Conservation (phyloP, 768 basidiomycete species). For the Auricularia sp. region DNA sequence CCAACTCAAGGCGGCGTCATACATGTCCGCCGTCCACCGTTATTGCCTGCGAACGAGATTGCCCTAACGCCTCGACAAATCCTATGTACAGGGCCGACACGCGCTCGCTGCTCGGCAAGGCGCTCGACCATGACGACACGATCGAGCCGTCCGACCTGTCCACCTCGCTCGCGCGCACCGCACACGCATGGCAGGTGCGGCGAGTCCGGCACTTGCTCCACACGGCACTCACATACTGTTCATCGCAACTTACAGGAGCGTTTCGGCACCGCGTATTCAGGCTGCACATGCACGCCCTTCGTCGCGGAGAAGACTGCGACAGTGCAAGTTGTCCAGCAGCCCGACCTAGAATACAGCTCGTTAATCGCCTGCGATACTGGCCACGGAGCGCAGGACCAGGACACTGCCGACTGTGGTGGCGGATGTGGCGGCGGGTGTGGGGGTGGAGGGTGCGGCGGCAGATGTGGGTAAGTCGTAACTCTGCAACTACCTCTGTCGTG, state of each 20-base stretch:
- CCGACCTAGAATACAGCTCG: no score
- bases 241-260: neutral
- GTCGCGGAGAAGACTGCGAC: neutral
- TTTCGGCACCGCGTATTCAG: neutral
- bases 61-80: no score
- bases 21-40: conserved; percentile 2
- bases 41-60: no score
- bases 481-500: neutral
- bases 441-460: neutral
- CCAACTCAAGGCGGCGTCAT: conserved; percentile 9
- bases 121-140: conserved; percentile 10
- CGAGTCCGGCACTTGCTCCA: neutral
- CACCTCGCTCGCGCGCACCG: neutral
- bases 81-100: conserved; percentile 1
- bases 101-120: conserved; percentile 2
- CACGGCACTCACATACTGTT: neutral
- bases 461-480: neutral
- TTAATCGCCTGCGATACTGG: no score
- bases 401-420: neutral
- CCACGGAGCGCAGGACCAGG: no score
- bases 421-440: neutral
- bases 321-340: no score
- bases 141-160: conserved; percentile 2
- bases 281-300: neutral
- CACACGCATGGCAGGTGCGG: conserved; percentile 3